Conservation (phyloP, 2,329 filamentous ascomycete genomes). For the Microsporum audouinii region DNA sequence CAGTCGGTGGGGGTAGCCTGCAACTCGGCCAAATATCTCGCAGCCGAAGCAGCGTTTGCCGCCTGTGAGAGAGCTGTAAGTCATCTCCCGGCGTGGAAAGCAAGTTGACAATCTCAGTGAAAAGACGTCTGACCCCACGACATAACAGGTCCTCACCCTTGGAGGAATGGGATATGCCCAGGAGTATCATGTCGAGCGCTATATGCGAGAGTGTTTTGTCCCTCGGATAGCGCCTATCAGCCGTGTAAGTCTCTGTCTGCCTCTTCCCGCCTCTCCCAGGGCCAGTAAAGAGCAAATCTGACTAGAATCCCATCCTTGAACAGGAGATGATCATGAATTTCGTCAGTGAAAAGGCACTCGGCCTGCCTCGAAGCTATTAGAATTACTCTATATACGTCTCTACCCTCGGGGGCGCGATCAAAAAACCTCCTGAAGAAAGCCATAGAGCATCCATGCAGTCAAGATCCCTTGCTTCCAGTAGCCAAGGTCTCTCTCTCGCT, state of each 20-base stretch:
- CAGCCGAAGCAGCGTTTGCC: constrained; percentile 49
- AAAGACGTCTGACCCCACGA: not conserved
- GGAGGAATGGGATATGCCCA: constrained; percentile 54
- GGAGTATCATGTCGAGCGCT: constrained; percentile 52
- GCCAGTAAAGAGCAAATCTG: not conserved
- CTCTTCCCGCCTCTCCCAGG: too few species aligned
- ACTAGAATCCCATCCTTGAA: not conserved
- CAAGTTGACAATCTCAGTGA: not conserved
- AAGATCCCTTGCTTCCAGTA: too few species aligned
- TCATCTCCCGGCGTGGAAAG: constrained; percentile 29
- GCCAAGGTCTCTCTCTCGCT: too few species aligned
- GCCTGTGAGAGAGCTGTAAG: constrained; percentile 49
- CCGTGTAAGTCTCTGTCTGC: constrained; percentile 10
- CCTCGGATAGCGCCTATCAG: constrained; percentile 50
- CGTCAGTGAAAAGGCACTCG: constrained; percentile 35
- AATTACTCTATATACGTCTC: too few species aligned
- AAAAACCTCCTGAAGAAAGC: too few species aligned
- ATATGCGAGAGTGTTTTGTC: constrained; percentile 48
- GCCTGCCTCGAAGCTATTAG: constrained; percentile 35
- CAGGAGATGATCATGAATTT: constrained; percentile 40
- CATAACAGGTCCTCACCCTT: constrained; percentile 33
- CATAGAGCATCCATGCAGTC: too few species aligned
- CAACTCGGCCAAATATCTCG: constrained; percentile 49
- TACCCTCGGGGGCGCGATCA: too few species aligned
- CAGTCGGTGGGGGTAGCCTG: constrained; percentile 49